These are phyloP conservation scores for Lathyrus aphaca DNA, from an alignment of 306 rosid genomes.

Conservation along the genomic window DNA sequence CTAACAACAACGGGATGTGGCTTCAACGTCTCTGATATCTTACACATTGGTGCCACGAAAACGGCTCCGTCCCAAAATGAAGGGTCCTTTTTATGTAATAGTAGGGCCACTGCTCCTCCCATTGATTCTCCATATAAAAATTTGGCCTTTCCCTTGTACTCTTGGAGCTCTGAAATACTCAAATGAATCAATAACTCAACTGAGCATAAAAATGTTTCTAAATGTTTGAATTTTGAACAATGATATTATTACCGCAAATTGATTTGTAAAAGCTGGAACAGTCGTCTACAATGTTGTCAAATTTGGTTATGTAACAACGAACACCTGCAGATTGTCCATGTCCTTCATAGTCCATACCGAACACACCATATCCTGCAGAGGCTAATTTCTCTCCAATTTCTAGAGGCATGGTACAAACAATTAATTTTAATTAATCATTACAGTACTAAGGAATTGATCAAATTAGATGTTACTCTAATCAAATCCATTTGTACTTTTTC, in stretches of 20 bases:
- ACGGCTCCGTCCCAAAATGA: slow-evolving; percentile 81
- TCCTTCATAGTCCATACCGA: slow-evolving; percentile 82
- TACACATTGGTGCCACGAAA: slow-evolving; percentile 96
- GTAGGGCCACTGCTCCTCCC: slow-evolving; percentile 86
- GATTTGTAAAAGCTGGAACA: slow-evolving; percentile 64
- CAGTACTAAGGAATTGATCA: no score
- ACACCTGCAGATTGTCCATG: slow-evolving; percentile 81
- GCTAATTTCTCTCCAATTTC: slow-evolving; percentile 70
- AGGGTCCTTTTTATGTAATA: slow-evolving; percentile 72
- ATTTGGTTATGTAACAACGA: slow-evolving; percentile 75
- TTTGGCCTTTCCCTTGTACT: slow-evolving; percentile 56
- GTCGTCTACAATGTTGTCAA: slow-evolving; percentile 66
- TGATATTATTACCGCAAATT: slow-evolving; percentile 52
- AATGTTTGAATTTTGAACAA: not conserved
- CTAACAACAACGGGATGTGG: slow-evolving; percentile 72
- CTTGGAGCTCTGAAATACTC: slow-evolving; percentile 50
- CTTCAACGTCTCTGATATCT: slow-evolving; percentile 86
- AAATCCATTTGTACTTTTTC: no score
- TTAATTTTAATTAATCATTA: not conserved
- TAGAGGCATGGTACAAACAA: slow-evolving; percentile 6
- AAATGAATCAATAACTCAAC: not conserved
- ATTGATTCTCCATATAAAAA: slow-evolving; percentile 93
- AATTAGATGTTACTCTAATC: no score
- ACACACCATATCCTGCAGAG: slow-evolving; percentile 69
- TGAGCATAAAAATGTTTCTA: not conserved